Evolutionary conservation across 306 rosid genomes (phyloP), one percentile per base, ranked within the genome.

Genomic region (Begonia peltatifolia): DNA sequence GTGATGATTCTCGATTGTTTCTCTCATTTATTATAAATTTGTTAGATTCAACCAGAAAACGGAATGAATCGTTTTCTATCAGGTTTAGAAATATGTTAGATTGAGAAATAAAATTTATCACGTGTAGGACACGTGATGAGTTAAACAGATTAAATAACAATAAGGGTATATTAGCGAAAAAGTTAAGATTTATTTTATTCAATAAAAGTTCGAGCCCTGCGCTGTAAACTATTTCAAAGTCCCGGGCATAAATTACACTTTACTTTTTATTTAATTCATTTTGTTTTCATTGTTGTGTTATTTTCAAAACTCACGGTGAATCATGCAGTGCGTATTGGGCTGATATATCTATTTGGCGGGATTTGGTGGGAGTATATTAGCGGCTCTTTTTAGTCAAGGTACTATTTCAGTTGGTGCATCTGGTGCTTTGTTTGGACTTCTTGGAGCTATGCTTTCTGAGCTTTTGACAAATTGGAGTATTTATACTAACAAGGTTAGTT

Each of bases 361-460:
- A 46, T 54, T 75, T n/a, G 74, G 81, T 6, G 81, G 81, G 18
- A 75, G 77, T 58, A 58, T 61, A 14, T n/a, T 75, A 50, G 71
- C 77, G 8, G 50, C 77, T 11, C 69, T 75, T 11, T 75, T 67
- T 52, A 58, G 63, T 42, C 68, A 60, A 64, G 12, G 17, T 30
- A 57, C 57, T 55, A 64, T 75, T 36, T 67, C 77, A 4, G 77
- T 75, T 30, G 81, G 81, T 44, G 81, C 81, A 43, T 75, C 81
- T 23, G 77, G 77, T 44, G 77, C 81, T 15, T 62, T 75, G 20
- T 75, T 71, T 65, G 81, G 81, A 35, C 77, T 75, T 54, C 66
- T 75, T 1, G 81, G 81, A 57, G 77, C 77, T 9, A 75, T 75
- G 81, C 47, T 75, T 9, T 75, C 81, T 0, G 81, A 75, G 65